Evolutionary conservation across 352 stramenopile genomes (phyloP).

Genomic region (Peronosclerospora sorghi): DNA sequence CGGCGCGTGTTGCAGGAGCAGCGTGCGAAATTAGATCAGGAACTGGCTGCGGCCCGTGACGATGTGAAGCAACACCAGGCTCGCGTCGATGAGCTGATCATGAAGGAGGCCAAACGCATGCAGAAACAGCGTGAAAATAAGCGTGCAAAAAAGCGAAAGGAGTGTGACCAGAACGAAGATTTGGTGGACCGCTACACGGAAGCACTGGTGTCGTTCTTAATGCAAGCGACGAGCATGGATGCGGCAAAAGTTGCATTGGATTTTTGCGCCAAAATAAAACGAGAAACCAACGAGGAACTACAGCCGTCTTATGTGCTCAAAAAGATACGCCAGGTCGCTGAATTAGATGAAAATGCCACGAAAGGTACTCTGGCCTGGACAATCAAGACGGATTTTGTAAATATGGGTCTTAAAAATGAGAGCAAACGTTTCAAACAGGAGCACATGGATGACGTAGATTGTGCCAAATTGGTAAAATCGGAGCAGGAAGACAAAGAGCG

Average conservation of each 20-base stretch:
- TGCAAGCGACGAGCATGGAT: constrained; percentile 41
- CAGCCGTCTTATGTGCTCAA: constrained; percentile 60
- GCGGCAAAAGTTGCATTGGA: constrained; percentile 57
- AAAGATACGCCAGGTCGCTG: constrained; percentile 54
- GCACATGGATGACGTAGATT: constrained; percentile 27
- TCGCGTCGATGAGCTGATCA: constrained; percentile 78
- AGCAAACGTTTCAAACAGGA: constrained; percentile 37
- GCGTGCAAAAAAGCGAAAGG: constrained; percentile 69
- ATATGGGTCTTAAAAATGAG: constrained; percentile 25
- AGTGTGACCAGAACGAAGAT: constrained; percentile 56
- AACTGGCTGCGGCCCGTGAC: constrained; percentile 47
- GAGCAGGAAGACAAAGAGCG: constrained; percentile 18
- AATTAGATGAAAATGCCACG: constrained; percentile 32
- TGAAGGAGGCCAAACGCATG: constrained; percentile 84
- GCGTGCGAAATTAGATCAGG: constrained; percentile 54
- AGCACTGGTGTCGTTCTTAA: constrained; percentile 51
- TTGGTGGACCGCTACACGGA: constrained; percentile 44
- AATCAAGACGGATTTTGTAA: constrained; percentile 37
- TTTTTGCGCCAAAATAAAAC: constrained; percentile 45
- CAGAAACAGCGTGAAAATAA: constrained; percentile 72
- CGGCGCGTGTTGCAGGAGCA: constrained; percentile 49
- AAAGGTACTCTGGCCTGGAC: constrained; percentile 41
- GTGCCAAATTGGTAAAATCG: constrained; percentile 14
- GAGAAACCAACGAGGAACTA: constrained; percentile 27
- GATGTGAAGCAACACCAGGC: constrained; percentile 68